A percentile compares a stretch with the other conserved stretches of the same genome.
Evolutionary conservation across 2,329 filamentous ascomycete species (phyloP).

Genomic region (Dryadomyces quercivorus): DNA sequence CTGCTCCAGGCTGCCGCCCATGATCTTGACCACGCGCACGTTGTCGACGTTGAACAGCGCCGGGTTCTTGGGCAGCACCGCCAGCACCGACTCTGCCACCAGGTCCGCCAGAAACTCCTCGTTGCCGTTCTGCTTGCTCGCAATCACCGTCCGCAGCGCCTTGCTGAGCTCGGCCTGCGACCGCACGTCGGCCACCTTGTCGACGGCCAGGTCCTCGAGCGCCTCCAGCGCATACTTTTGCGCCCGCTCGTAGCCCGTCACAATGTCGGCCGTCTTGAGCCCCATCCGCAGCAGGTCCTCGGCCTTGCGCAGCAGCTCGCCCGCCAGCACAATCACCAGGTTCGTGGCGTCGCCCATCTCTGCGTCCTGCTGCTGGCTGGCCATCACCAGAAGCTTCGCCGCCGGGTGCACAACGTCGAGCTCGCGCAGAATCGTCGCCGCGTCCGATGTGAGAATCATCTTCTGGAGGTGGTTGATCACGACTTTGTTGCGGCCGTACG

Average conservation of each 20-base stretch:
- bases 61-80: slow-evolving; percentile 91
- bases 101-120: slow-evolving; percentile 80
- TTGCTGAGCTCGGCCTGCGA: slow-evolving; percentile 80
- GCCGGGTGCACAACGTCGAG: slow-evolving; percentile 97
- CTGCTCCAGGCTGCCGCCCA: slow-evolving; percentile 92
- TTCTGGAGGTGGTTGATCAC: slow-evolving; percentile 99
- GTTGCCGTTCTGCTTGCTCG: slow-evolving; percentile 89
- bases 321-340: slow-evolving; percentile 88
- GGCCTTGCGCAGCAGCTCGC: slow-evolving; percentile 91
- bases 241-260: slow-evolving; percentile 89
- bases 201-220: slow-evolving; percentile 79
- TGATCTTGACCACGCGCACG: slow-evolving; percentile 97
- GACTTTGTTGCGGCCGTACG: slow-evolving; percentile 98
- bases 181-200: slow-evolving; percentile 76
- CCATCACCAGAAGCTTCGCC: slow-evolving; percentile 96
- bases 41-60: slow-evolving; percentile 98
- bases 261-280: slow-evolving; percentile 95
- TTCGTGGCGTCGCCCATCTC: slow-evolving; percentile 99
- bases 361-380: slow-evolving; percentile 94
- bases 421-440: slow-evolving; percentile 92
- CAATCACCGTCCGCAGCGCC: slow-evolving; percentile 88
- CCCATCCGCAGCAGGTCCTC: slow-evolving; percentile 95
- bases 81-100: slow-evolving; percentile 73
- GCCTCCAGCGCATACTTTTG: slow-evolving; percentile 76
- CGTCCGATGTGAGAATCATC: slow-evolving; percentile 98